phyloP scores from a whole-genome alignment of 305 asterid genomes.

The Andrographis paniculata region DNA sequence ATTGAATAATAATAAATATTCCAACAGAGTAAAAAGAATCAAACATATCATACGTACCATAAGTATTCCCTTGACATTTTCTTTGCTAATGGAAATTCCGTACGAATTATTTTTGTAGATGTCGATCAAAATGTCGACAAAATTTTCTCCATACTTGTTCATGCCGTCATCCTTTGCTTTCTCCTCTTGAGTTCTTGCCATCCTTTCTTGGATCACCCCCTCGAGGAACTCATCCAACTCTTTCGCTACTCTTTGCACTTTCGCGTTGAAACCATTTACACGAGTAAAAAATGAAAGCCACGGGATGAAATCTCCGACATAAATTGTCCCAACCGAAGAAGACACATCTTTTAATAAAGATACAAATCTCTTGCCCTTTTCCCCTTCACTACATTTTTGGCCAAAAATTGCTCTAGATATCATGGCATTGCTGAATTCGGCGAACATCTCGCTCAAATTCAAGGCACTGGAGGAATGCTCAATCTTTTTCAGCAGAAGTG shows the following conservation, averaged over 20 bases:
- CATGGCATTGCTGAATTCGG: slow-evolving; percentile 11
- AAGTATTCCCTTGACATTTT: slow-evolving; percentile 36
- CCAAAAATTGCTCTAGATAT: slow-evolving; percentile 23
- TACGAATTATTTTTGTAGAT: slow-evolving; percentile 23
- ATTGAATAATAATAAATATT: too few relatives aligned
- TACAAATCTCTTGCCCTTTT: not conserved
- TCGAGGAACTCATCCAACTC: slow-evolving; percentile 32
- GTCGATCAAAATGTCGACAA: slow-evolving; percentile 40
- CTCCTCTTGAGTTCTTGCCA: too few relatives aligned
- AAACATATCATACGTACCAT: slow-evolving; percentile 24
- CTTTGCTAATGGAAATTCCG: slow-evolving; percentile 33
- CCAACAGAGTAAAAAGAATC: too few relatives aligned
- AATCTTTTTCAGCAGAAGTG: slow-evolving; percentile 12
- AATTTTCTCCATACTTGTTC: slow-evolving; percentile 22
- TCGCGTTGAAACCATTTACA: slow-evolving; percentile 28
- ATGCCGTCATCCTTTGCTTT: too few relatives aligned
- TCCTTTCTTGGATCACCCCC: slow-evolving; percentile 20
- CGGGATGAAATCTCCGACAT: slow-evolving; percentile 33
- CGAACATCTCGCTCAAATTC: slow-evolving; percentile 6
- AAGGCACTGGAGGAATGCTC: not conserved
- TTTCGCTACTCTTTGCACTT: slow-evolving; percentile 20
- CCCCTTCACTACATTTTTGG: not conserved
- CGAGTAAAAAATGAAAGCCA: slow-evolving; percentile 34
- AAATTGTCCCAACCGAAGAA: too few relatives aligned
- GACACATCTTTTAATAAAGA: too few relatives aligned